Evolutionary conservation across 768 basidiomycete species (phyloP).

Genomic region (Tulasnella sp.): DNA sequence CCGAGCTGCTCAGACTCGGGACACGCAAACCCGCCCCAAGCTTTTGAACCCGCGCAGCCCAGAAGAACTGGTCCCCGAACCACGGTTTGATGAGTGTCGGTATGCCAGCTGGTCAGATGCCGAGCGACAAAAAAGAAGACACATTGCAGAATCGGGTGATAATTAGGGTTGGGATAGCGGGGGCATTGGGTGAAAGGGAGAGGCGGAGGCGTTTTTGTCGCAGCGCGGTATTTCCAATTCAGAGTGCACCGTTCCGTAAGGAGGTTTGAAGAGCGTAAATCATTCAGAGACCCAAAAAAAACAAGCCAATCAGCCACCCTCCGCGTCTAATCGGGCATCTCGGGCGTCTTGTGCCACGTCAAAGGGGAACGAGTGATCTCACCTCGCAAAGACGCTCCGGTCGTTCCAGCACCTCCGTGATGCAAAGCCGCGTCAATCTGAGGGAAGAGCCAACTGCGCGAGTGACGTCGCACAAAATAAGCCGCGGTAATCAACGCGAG

Average conservation of each 20-base stretch:
- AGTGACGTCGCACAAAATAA: neutral
- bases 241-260: too few relatives aligned
- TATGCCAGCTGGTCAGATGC: slow-evolving; percentile 39
- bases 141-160: too few relatives aligned
- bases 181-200: too few relatives aligned
- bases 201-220: too few relatives aligned
- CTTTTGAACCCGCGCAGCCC: slow-evolving; percentile 51
- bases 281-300: too few relatives aligned
- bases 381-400: slow-evolving; percentile 49
- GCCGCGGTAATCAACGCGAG: neutral
- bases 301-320: neutral
- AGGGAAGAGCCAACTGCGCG: slow-evolving; percentile 42
- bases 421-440: slow-evolving; percentile 51
- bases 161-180: too few relatives aligned
- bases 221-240: neutral
- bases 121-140: too few relatives aligned
- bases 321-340: neutral
- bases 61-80: slow-evolving; percentile 61
- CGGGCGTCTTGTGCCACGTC: neutral
- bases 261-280: too few relatives aligned
- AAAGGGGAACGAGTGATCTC: slow-evolving; percentile 7
- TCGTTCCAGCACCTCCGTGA: slow-evolving; percentile 63
- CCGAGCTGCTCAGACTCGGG: slow-evolving; percentile 33
- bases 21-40: slow-evolving; percentile 45
- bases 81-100: slow-evolving; percentile 61